Evolutionary conservation across 2,329 filamentous ascomycete genomes (phyloP).

Genomic region (Penicillium brevicompactum): DNA sequence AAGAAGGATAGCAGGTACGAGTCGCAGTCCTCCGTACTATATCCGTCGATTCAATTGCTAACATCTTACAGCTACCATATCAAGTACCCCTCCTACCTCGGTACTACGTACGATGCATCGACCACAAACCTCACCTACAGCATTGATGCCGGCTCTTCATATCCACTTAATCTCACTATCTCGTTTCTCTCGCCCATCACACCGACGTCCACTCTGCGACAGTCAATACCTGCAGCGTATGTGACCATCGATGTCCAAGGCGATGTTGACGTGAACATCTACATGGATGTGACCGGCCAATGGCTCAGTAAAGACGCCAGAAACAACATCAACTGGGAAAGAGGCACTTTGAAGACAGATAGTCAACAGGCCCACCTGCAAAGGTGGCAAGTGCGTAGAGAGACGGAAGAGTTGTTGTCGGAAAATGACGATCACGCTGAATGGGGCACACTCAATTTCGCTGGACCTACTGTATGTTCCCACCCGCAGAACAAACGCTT

Average conservation of each 20-base stretch:
- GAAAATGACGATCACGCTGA: conserved; percentile 75
- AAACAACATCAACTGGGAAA: conserved; percentile 70
- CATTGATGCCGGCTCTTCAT: conserved; percentile 50
- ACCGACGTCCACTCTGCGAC: conserved; percentile 75
- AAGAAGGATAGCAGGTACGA: conserved; percentile 41
- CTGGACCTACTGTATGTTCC: conserved; percentile 59
- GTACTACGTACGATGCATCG: conserved; percentile 68
- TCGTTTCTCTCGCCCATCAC: conserved; percentile 77
- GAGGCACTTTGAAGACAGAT: conserved; percentile 51
- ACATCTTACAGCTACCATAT: conserved; percentile 54
- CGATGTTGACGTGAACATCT: conserved; percentile 62
- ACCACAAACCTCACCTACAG: conserved; percentile 69
- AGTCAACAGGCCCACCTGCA: conserved; percentile 44
- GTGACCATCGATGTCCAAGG: conserved; percentile 71
- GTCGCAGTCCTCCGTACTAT: neutral
- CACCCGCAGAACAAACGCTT: neutral
- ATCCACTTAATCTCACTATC: conserved; percentile 57
- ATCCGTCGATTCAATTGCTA: conserved; percentile 5
- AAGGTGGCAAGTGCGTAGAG: conserved; percentile 46
- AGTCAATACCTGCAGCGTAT: conserved; percentile 82
- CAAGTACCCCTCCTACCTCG: conserved; percentile 60
- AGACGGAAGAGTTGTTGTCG: conserved; percentile 68
- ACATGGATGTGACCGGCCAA: conserved; percentile 71
- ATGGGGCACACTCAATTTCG: conserved; percentile 82
- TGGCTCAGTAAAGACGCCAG: conserved; percentile 79